phyloP scores from a whole-genome alignment of 1,139 yeast genomes.

The Sugiyamaella paludigena region DNA sequence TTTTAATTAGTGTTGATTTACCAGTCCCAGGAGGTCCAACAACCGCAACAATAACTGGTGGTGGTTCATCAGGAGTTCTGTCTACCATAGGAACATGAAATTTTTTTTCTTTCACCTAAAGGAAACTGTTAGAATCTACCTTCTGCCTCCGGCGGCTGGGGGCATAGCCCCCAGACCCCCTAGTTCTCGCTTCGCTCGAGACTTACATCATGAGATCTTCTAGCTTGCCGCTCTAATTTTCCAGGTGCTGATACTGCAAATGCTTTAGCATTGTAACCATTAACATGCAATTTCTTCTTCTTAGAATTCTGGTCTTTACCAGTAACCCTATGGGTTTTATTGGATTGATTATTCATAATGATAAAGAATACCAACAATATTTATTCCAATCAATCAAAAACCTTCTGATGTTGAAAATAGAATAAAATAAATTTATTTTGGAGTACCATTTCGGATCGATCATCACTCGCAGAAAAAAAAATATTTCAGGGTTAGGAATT shows the following conservation, averaged over 20 bases:
- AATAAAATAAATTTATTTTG: background rate
- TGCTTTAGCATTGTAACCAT: conserved; percentile 92
- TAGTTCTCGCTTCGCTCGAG: background rate
- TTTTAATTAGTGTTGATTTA: conserved; percentile 87
- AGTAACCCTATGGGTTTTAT: conserved; percentile 49
- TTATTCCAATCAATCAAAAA: background rate
- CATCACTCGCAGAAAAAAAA: conserved; percentile 8
- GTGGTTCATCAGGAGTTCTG: conserved; percentile 97
- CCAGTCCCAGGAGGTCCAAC: conserved; percentile 99
- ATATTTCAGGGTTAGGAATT: conserved; percentile 12
- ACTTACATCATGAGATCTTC: conserved; percentile 72
- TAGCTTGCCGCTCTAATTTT: conserved; percentile 79
- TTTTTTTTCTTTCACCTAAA: conserved; percentile 61
- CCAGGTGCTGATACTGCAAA: conserved; percentile 93
- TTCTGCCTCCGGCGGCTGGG: no score
- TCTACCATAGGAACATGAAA: conserved; percentile 97
- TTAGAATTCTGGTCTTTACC: conserved; percentile 58
- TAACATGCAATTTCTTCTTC: conserved; percentile 83
- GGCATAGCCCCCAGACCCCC: no score
- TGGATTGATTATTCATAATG: conserved; percentile 32
- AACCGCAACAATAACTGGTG: conserved; percentile 93
- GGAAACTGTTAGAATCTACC: no score
- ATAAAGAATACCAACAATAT: no score
- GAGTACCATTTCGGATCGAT: background rate
- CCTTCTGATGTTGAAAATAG: background rate